phyloP scores from a whole-genome alignment of 2,329 filamentous ascomycete species.

The Diaporthe ampelina region DNA sequence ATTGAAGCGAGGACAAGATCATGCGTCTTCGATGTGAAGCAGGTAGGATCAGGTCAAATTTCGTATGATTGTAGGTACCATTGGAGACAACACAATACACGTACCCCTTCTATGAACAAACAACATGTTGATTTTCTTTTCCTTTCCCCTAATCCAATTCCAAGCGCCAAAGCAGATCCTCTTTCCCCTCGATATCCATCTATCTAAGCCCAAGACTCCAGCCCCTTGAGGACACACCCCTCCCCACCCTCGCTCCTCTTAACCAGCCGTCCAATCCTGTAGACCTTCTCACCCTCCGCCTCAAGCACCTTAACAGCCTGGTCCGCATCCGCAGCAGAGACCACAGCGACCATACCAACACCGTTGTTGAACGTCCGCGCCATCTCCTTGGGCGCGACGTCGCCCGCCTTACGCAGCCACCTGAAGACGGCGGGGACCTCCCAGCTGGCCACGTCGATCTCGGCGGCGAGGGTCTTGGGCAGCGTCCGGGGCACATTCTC shows the following conservation, averaged over 20 bases:
- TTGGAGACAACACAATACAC: not conserved
- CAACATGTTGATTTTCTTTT: not conserved
- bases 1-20: too few species aligned
- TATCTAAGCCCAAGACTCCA: slow-evolving; percentile 39
- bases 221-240: slow-evolving; percentile 64
- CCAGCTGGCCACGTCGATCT: slow-evolving; percentile 85
- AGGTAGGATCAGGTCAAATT: not conserved
- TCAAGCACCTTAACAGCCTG: slow-evolving; percentile 73
- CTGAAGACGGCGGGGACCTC: slow-evolving; percentile 82
- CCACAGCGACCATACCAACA: slow-evolving; percentile 92
- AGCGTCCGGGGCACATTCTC: slow-evolving; percentile 98
- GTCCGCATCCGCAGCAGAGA: slow-evolving; percentile 74
- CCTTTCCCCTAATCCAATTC: not conserved
- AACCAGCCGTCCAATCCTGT: slow-evolving; percentile 79
- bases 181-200: not conserved
- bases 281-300: slow-evolving; percentile 81
- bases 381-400: slow-evolving; percentile 84
- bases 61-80: not conserved
- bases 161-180: slow-evolving; percentile 13
- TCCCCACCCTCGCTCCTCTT: slow-evolving; percentile 62
- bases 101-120: not conserved
- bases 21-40: too few species aligned
- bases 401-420: slow-evolving; percentile 84
- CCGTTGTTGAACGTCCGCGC: slow-evolving; percentile 95
- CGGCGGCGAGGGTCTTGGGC: slow-evolving; percentile 80